phyloP scores from a whole-genome alignment of 1,139 yeast species.

The Suhomyces bolitotheri region DNA sequence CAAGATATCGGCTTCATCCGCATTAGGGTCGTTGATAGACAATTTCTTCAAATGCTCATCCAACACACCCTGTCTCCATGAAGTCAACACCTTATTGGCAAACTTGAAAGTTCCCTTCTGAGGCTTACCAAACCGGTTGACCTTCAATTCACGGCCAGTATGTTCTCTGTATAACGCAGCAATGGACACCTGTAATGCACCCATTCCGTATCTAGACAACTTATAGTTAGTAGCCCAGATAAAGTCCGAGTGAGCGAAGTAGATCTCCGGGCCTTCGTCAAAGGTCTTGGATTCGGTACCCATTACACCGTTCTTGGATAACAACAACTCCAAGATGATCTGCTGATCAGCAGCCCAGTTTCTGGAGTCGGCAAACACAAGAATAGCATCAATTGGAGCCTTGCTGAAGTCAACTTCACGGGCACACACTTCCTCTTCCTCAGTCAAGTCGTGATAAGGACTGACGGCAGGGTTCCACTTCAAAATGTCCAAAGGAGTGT shows the following conservation, averaged over 20 bases:
- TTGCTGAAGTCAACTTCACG: conserved; percentile 66
- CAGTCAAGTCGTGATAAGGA: conserved; percentile 74
- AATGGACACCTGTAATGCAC: conserved; percentile 81
- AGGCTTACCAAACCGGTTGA: conserved; percentile 81
- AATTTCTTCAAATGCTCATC: conserved; percentile 68
- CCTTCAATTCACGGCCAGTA: conserved; percentile 75
- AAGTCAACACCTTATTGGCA: conserved; percentile 71
- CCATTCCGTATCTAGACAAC: conserved; percentile 83
- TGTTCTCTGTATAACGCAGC: conserved; percentile 81
- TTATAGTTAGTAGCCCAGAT: conserved; percentile 88
- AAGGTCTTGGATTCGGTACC: conserved; percentile 70
- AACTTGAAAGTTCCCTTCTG: conserved; percentile 80
- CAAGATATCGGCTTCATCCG: conserved; percentile 48
- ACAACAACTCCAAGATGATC: conserved; percentile 72
- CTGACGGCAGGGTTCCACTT: conserved; percentile 85
- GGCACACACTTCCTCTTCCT: conserved; percentile 60
- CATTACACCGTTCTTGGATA: conserved; percentile 78
- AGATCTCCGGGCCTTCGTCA: conserved; percentile 78
- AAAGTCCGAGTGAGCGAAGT: conserved; percentile 85
- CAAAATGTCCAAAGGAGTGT: conserved; percentile 75
- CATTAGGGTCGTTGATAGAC: conserved; percentile 46
- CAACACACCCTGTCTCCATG: conserved; percentile 77
- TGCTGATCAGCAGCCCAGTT: conserved; percentile 93
- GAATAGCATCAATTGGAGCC: conserved; percentile 63
- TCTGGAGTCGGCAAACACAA: conserved; percentile 80